Conservation (phyloP, 192 early-diverging fungal species). For the Allomyces macrogynus region DNA sequence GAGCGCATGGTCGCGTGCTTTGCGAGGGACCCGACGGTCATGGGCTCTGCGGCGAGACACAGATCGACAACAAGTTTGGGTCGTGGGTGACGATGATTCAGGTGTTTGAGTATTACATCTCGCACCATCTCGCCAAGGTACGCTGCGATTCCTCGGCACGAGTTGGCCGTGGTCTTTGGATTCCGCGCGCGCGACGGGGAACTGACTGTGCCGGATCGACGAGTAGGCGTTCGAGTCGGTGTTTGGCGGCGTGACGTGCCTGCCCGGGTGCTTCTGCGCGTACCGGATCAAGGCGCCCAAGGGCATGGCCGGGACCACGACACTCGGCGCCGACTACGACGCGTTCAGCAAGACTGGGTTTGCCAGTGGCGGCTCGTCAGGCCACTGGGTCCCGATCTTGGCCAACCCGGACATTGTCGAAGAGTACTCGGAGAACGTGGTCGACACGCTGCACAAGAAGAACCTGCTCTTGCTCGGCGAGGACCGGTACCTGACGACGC, state of each 20-base stretch:
- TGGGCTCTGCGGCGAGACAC: constrained; percentile 89
- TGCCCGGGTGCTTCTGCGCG: constrained; percentile 96
- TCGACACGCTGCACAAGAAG: constrained; percentile 58
- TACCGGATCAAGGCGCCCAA: constrained; percentile 81
- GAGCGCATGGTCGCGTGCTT: constrained; percentile 57
- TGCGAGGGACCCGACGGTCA: constrained; percentile 63
- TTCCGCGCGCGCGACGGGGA: too few species aligned
- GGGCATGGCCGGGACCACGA: constrained; percentile 29
- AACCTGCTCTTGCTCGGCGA: constrained; percentile 64
- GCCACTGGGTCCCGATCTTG: constrained; percentile 51
- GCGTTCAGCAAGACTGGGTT: too few species aligned
- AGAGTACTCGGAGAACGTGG: constrained; percentile 50
- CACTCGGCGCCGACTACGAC: neutral
- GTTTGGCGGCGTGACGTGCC: constrained; percentile 94
- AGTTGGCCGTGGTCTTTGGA: too few species aligned
- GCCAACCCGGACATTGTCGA: constrained; percentile 64
- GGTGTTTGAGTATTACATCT: constrained; percentile 97
- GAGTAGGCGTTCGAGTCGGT: constrained; percentile 85
- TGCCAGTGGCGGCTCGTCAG: constrained; percentile 6
- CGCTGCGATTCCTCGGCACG: too few species aligned
- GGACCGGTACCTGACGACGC: constrained; percentile 61
- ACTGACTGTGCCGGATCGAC: neutral
- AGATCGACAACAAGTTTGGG: constrained; percentile 78
- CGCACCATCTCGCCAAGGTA: constrained; percentile 63
- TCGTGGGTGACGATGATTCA: constrained; percentile 83